These are phyloP conservation scores for Allium cepa DNA, from an alignment of 106 monocot genomes.

Conservation along the genomic window DNA sequence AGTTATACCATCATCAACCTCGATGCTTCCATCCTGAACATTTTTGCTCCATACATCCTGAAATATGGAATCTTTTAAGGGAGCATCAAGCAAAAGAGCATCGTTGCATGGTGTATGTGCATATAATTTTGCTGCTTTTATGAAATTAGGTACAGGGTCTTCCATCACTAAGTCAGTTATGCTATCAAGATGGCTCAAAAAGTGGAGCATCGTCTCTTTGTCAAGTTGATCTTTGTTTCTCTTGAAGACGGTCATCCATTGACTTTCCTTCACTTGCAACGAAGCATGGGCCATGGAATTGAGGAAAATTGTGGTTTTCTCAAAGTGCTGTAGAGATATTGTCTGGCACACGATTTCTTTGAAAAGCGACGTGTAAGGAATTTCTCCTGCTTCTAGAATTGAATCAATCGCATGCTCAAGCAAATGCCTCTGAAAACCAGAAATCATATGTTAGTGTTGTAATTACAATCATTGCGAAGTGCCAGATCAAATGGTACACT, in stretches of 20 bases:
- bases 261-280: slow-evolving; percentile 47
- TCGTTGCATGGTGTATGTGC: slow-evolving; percentile 3
- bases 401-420: slow-evolving; percentile 87
- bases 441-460: background rate
- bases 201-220: slow-evolving; percentile 19
- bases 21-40: background rate
- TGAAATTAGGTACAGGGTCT: slow-evolving; percentile 45
- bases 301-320: slow-evolving; percentile 38
- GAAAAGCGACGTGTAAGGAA: slow-evolving; percentile 63
- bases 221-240: slow-evolving; percentile 30
- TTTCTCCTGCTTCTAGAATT: slow-evolving; percentile 55
- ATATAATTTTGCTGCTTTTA: slow-evolving; percentile 40
- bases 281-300: slow-evolving; percentile 79
- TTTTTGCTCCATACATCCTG: no score
- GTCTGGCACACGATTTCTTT: slow-evolving; percentile 60
- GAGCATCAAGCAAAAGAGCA: background rate
- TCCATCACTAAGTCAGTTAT: slow-evolving; percentile 32
- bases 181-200: slow-evolving; percentile 30
- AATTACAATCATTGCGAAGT: no score
- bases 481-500: no score
- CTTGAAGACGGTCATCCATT: slow-evolving; percentile 53
- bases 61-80: background rate
- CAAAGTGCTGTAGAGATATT: slow-evolving; percentile 35
- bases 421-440: slow-evolving; percentile 59
- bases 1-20: background rate